phyloP scores from a whole-genome alignment of 257 asterid genomes.

The Solanum peruvianum region DNA sequence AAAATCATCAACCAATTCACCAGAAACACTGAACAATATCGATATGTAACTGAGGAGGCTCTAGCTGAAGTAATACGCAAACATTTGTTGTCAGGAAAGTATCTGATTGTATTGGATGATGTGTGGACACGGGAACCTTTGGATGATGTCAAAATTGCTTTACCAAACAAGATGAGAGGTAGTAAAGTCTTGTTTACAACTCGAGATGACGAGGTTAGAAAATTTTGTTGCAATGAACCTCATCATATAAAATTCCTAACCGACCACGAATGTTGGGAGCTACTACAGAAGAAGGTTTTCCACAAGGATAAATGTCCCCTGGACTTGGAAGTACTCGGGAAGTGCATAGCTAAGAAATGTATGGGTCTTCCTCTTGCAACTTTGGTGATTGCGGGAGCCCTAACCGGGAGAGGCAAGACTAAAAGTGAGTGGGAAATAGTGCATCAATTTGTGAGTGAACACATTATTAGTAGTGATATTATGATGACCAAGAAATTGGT shows the following conservation, averaged over 20 bases:
- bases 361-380: constrained; percentile 30
- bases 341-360: constrained; percentile 15
- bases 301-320: neutral
- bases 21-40: neutral
- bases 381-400: constrained; percentile 15
- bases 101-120: constrained; percentile 30
- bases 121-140: constrained; percentile 24
- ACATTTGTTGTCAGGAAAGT: neutral
- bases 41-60: neutral
- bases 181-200: constrained; percentile 35
- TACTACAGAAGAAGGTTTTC: constrained; percentile 26
- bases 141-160: neutral
- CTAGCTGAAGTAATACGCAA: neutral
- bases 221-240: constrained; percentile 18
- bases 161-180: constrained; percentile 6
- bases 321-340: neutral
- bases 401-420: neutral
- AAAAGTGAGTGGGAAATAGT: constrained; percentile 3
- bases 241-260: constrained; percentile 11
- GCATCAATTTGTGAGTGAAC: neutral
- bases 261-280: constrained; percentile 14
- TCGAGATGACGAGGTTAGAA: constrained; percentile 11
- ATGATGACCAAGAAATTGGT: neutral
- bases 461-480: neutral
- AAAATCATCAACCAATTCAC: neutral